These are phyloP conservation scores for Gaillardinia entomophila DNA, from an alignment of 805 yeast species.

Conservation along the genomic window DNA sequence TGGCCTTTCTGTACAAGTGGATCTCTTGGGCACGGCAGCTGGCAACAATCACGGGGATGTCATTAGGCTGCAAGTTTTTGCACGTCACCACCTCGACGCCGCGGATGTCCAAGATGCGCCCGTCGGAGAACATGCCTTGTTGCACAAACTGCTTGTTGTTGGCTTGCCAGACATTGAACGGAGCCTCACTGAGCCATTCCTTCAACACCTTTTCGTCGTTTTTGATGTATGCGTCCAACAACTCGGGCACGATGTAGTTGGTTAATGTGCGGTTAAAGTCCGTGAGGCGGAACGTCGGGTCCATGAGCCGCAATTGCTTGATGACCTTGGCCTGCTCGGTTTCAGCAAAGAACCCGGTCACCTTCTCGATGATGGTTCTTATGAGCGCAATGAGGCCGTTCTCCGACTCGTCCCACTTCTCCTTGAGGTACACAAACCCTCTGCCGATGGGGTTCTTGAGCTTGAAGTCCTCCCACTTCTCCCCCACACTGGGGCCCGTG, in stretches of 20 bases:
- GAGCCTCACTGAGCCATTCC: constrained; percentile 94
- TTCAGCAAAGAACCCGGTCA: constrained; percentile 89
- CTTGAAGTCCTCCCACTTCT: constrained; percentile 61
- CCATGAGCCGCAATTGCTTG: constrained; percentile 79
- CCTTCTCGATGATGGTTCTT: constrained; percentile 72
- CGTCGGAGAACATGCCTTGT: constrained; percentile 87
- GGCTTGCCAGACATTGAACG: constrained; percentile 90
- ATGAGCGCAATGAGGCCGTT: constrained; percentile 80
- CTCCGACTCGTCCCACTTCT: constrained; percentile 88
- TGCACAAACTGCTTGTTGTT: constrained; percentile 88
- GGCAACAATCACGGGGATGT: constrained; percentile 86
- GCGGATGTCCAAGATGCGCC: constrained; percentile 87
- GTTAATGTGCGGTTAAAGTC: constrained; percentile 78
- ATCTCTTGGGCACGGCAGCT: constrained; percentile 97
- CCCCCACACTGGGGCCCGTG: constrained; percentile 60
- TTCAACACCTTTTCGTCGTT: constrained; percentile 83
- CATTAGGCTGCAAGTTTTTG: constrained; percentile 82
- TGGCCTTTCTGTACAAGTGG: constrained; percentile 78
- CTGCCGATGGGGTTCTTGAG: constrained; percentile 68
- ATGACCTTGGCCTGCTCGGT: constrained; percentile 95
- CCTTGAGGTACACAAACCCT: constrained; percentile 51
- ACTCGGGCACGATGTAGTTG: constrained; percentile 90
- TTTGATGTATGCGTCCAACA: constrained; percentile 88
- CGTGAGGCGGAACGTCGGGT: constrained; percentile 79
- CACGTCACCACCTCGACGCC: constrained; percentile 90